phyloP scores from a whole-genome alignment of 1,284 basidiomycete genomes.

The Agaricales sp. region DNA sequence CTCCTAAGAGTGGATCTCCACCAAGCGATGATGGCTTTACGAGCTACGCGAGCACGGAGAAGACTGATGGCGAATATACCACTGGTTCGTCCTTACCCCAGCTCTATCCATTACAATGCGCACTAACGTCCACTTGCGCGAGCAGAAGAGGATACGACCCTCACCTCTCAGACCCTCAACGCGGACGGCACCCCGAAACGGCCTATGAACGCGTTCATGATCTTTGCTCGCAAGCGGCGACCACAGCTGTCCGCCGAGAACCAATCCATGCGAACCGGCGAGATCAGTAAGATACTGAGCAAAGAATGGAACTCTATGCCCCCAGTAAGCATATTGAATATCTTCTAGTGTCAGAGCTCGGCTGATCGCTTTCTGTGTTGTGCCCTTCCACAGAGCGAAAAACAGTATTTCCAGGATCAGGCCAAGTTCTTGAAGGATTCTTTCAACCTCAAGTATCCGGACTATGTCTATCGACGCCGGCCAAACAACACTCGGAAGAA shows the following conservation, averaged over 20 bases:
- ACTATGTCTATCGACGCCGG: slow-evolving; percentile 75
- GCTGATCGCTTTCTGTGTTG: slow-evolving; percentile 11
- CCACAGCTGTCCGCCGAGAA: slow-evolving; percentile 75
- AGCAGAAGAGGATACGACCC: slow-evolving; percentile 35
- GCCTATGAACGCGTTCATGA: slow-evolving; percentile 88
- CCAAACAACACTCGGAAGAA: slow-evolving; percentile 75
- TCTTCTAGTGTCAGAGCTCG: too few species aligned
- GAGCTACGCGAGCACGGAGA: slow-evolving; percentile 24
- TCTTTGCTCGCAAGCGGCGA: slow-evolving; percentile 70
- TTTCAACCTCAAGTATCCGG: slow-evolving; percentile 78
- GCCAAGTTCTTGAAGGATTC: slow-evolving; percentile 74
- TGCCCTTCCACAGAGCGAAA: slow-evolving; percentile 43
- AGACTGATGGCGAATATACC: slow-evolving; percentile 29
- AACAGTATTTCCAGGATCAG: slow-evolving; percentile 77
- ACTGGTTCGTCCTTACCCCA: slow-evolving; percentile 21
- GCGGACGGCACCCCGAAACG: slow-evolving; percentile 77
- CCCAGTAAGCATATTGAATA: slow-evolving; percentile 32
- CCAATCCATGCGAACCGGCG: slow-evolving; percentile 76
- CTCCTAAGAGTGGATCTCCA: slow-evolving; percentile 20
- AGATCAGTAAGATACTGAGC: slow-evolving; percentile 74
- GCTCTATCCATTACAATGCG: slow-evolving; percentile 8
- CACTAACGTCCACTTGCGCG: slow-evolving; percentile 6
- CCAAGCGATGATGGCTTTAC: background rate
- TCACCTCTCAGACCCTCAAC: slow-evolving; percentile 71
- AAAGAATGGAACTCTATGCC: slow-evolving; percentile 73